Evolutionary conservation across 257 asterid species (phyloP), one percentile per base, ranked within the genome.

Genomic region (Schizonepeta tenuifolia): DNA sequence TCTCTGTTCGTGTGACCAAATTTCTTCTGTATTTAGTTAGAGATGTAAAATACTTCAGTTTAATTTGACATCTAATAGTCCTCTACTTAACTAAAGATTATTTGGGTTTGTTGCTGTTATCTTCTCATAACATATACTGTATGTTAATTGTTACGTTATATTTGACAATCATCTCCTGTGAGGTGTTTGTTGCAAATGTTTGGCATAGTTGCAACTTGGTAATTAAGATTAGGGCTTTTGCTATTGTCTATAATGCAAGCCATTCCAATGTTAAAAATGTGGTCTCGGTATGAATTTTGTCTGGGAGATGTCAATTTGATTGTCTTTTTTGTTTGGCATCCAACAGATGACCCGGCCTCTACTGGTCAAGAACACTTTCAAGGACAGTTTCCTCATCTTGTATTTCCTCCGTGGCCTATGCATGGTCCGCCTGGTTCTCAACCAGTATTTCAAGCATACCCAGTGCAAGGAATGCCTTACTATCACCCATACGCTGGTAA

Each of bases 401-500:
- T 88, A 78, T 90, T 67, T 79, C 89, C 97, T 56, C 85, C 91
- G 41, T 95, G 99, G 98, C 82, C 92, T 33, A 78, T 92, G 88
- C 92, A 90, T 72, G 71, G 85, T 40, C 83, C 89, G 9, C 86
- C 90, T 69, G 89, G 90, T 74, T 67, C 86, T 62, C 76, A 80
- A 73, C 96, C 95, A 60, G 74, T 81, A 77, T 90, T 84, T 85
- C 97, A 86, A 55, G 85, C 97, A 41, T 92, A 92, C 76, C 95
- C 95, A 46, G 84, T 88, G 56, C 99, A 92, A 78, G 97, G 98
- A 78, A 82, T 95, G 89, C 96, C 98, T 56, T 90, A 90, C 71
- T 90, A 87, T 86, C 97, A 79, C 81, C 61, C 87, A 56, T 89
- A 86, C 68, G 69, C 85, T 9, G 95, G 91, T 67, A 82, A 69